Conservation (phyloP, 495 filamentous ascomycete species). For the Stereocaulon alpinum region DNA sequence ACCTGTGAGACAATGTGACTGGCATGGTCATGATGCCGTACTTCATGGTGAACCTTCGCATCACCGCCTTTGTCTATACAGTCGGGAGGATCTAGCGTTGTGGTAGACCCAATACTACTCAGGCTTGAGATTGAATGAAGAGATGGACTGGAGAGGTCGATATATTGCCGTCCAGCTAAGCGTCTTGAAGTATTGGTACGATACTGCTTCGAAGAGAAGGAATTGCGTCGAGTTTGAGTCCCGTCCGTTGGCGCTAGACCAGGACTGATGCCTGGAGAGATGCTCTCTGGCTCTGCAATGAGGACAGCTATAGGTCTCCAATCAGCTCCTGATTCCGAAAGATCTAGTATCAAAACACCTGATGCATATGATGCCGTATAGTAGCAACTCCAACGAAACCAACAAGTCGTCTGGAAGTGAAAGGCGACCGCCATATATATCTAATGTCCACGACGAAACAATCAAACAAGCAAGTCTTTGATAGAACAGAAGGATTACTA, state of each 20-base stretch:
- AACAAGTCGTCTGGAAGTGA: no score
- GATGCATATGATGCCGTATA: background rate
- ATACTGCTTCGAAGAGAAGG: slow-evolving; percentile 18
- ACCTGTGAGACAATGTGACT: slow-evolving; percentile 60
- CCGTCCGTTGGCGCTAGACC: slow-evolving; percentile 4
- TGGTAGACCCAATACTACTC: slow-evolving; percentile 9
- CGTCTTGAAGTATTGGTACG: slow-evolving; percentile 12
- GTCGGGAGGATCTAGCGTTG: slow-evolving; percentile 21
- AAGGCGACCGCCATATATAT: no score
- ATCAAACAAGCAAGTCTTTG: no score
- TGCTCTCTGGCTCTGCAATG: slow-evolving; percentile 27
- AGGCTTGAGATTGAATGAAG: slow-evolving; percentile 16
- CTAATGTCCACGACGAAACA: no score
- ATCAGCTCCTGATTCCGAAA: background rate
- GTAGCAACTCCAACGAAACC: no score
- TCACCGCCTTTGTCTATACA: slow-evolving; percentile 22
- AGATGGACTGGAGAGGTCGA: slow-evolving; percentile 1
- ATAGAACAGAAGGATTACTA: no score
- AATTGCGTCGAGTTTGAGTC: slow-evolving; percentile 14
- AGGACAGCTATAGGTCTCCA: slow-evolving; percentile 23
- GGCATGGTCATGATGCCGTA: slow-evolving; percentile 31
- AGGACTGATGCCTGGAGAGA: slow-evolving; percentile 17
- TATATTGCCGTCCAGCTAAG: slow-evolving; percentile 15
- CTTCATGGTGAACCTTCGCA: slow-evolving; percentile 1
- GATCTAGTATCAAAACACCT: background rate